phyloP scores from a whole-genome alignment of 164 flowering plant genomes.

The Tinospora cordifolia region DNA sequence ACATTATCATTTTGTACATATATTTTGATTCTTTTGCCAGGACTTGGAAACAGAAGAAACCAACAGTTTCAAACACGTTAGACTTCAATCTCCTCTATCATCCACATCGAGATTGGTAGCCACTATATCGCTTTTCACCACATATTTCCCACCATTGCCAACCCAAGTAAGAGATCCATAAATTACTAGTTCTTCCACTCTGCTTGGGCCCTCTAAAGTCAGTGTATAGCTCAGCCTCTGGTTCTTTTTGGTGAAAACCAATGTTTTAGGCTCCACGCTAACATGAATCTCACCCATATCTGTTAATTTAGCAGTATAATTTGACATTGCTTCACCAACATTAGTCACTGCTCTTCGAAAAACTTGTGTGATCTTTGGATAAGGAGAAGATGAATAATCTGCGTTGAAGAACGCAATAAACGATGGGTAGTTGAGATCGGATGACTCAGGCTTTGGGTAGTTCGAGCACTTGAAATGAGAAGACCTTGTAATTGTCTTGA shows the following conservation, averaged over 20 bases:
- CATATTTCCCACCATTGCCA: neutral
- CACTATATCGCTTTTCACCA: slow-evolving; percentile 6
- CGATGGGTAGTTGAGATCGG: slow-evolving; percentile 54
- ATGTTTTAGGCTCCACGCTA: slow-evolving; percentile 6
- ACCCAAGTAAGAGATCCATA: slow-evolving; percentile 6
- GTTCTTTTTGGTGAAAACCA: slow-evolving; percentile 5
- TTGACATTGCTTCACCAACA: slow-evolving; percentile 1
- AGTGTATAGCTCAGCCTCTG: slow-evolving; percentile 9
- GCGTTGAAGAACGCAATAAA: slow-evolving; percentile 33
- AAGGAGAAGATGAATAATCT: slow-evolving; percentile 11
- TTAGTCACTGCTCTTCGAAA: slow-evolving; percentile 38
- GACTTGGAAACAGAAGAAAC: neutral
- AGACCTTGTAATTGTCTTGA: slow-evolving; percentile 25
- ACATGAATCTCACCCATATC: neutral
- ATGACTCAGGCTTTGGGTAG: slow-evolving; percentile 9
- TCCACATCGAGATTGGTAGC: neutral
- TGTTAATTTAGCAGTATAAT: neutral
- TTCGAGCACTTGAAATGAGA: slow-evolving; percentile 20
- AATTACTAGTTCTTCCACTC: neutral
- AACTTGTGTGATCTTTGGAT: slow-evolving; percentile 8
- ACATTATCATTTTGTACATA: neutral
- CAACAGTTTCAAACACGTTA: neutral
- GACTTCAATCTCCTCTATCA: neutral
- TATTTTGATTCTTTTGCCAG: neutral
- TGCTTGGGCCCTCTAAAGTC: neutral